Percentiles rank a stretch among this genome's conserved stretches.
Conservation (phyloP, 1,284 basidiomycete genomes). For the Amylostereum areolatum region DNA sequence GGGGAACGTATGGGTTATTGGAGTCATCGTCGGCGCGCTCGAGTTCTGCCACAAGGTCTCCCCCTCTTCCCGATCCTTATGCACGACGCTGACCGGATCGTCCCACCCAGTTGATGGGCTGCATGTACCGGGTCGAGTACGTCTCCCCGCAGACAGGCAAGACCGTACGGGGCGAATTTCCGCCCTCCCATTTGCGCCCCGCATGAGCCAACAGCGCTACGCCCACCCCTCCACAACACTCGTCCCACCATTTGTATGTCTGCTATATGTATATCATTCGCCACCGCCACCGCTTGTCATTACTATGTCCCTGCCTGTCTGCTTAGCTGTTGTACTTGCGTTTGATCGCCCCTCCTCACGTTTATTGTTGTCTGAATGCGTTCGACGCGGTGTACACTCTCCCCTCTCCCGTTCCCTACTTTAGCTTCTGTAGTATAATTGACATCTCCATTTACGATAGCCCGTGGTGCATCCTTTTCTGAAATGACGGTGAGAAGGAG, state of each 20-base stretch:
- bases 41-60: slow-evolving; percentile 13
- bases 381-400: neutral
- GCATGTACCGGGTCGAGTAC: neutral
- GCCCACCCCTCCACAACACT: neutral
- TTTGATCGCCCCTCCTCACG: neutral
- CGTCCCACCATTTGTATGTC: neutral
- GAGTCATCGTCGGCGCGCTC: slow-evolving; percentile 18
- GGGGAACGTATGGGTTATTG: slow-evolving; percentile 28
- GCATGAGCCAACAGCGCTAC: neutral
- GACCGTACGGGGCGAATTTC: neutral
- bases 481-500: neutral
- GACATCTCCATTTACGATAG: neutral
- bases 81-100: neutral
- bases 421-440: neutral
- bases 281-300: neutral
- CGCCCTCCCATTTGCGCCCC: neutral
- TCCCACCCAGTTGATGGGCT: neutral
- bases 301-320: neutral
- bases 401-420: neutral
- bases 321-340: neutral
- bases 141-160: neutral
- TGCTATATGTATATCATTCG: neutral
- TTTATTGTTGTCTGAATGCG: neutral
- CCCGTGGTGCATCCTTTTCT: neutral
- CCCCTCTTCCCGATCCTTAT: neutral